phyloP scores from a whole-genome alignment of 169 alveolate species.

The Amoebophrya sp. region DNA sequence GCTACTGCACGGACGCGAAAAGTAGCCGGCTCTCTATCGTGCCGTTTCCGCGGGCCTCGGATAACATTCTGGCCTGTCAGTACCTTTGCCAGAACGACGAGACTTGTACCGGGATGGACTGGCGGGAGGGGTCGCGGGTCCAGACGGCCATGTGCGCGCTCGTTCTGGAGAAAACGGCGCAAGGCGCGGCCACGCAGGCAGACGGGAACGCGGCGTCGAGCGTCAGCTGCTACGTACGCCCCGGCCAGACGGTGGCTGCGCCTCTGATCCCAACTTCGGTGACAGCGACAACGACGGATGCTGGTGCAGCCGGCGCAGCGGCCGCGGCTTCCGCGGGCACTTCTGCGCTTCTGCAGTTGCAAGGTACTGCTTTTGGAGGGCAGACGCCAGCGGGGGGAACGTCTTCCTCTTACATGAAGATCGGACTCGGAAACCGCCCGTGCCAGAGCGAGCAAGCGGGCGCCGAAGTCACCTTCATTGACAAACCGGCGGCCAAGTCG shows the following conservation, averaged over 20 bases:
- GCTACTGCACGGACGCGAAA: background rate
- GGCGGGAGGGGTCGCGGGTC: background rate
- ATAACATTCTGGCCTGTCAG: background rate
- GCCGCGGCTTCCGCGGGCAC: background rate
- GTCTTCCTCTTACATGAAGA: background rate
- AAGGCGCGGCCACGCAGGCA: background rate
- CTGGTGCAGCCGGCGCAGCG: no score
- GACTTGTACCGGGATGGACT: background rate
- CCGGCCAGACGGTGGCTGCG: background rate
- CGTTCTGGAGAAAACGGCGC: background rate
- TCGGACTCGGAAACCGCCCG: background rate
- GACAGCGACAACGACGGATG: no score
- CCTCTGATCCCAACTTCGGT: no score
- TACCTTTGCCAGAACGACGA: background rate
- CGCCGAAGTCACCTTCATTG: background rate
- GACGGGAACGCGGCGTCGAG: background rate
- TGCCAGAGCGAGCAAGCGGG: background rate
- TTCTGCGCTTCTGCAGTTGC: background rate
- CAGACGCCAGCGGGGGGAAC: background rate
- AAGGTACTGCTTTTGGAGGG: no score
- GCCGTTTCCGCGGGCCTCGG: background rate
- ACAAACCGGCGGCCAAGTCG: background rate
- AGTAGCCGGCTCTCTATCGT: background rate
- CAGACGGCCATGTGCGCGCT: background rate
- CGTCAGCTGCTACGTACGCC: background rate